Base-by-base conservation (phyloP, 2,329 filamentous ascomycete genomes). In the Colletotrichum kahawae region DNA sequence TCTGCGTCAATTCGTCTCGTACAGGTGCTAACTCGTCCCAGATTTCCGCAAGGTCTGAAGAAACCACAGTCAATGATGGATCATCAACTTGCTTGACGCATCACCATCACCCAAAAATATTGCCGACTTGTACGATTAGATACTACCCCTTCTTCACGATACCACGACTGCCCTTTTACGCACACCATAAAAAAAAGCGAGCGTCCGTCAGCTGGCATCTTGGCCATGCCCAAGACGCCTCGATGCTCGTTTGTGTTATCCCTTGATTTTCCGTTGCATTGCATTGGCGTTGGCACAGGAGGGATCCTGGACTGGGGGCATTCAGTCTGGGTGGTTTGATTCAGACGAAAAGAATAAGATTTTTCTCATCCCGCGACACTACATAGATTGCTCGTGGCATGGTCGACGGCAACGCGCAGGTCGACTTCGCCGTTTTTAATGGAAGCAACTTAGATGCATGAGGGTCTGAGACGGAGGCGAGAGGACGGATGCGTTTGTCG, bases 1-100 rank as follows among this genome's bases (percentile, higher is more conserved):
- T 5, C 3, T 8, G 14, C 27, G 27, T 21, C 71, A 78, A n/a
- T 9, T 14, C 43, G 8, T 13, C 7, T 38, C 16, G 5, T 6
- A 75, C 79, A 74, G 80, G 71, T 33, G 5, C 6, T 76, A 77
- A 75, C 16, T 4, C 12, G 0, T 1, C 38, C 1, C 29, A 90
- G 89, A 91, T 83, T 91, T 91, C 86, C 89, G 89, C 80, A 91
- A 91, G 83, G 86, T 91, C 78, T 91, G 87, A 81, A 78, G 9
- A 8, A 8, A 67, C 48, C 43, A 57, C 54, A 51, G 38, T 27
- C 5, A 8, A 27, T 21, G 64, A 66, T 21, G 68, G 73, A 31
- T 64, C 77, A 76, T 65, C 43, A 68, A 14, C 38, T 65, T 36
- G 24, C 34, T 68, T 74, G 74, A 71, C 77, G 70, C 76, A 78